Conservation (phyloP, 1,284 basidiomycete species). For the Cryptococcus sp. region DNA sequence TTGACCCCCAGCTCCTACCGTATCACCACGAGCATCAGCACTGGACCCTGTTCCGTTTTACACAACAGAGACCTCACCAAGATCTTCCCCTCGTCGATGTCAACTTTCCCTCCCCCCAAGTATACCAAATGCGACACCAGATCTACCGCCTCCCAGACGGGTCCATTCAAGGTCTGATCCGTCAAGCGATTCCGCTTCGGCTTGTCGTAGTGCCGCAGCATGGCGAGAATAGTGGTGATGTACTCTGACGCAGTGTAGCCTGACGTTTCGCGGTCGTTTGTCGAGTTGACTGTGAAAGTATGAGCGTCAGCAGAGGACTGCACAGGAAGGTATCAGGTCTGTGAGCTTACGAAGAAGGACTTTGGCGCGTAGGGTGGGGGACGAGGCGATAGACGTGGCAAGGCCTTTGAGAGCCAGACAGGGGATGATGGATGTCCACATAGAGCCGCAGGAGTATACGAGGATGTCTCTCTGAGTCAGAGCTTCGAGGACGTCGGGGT, state of each 20-base stretch:
- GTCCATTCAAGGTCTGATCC: conserved; percentile 1
- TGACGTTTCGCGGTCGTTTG: conserved; percentile 86
- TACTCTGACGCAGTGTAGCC: conserved; percentile 83
- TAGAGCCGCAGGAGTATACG: conserved; percentile 86
- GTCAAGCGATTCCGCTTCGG: conserved; percentile 23
- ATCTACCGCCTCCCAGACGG: conserved; percentile 29
- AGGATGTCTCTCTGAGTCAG: conserved; percentile 66
- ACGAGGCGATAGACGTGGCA: conserved; percentile 72
- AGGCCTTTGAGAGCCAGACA: conserved; percentile 83
- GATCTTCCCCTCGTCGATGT: conserved; percentile 61
- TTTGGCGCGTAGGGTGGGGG: conserved; percentile 69
- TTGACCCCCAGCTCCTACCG: conserved; percentile 37
- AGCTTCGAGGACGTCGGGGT: conserved; percentile 70
- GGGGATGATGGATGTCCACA: conserved; percentile 93
- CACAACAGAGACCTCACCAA: conserved; percentile 55
- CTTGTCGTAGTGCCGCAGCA: conserved; percentile 60
- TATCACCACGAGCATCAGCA: neutral
- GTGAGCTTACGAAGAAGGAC: conserved; percentile 69
- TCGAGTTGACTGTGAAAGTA: conserved; percentile 66
- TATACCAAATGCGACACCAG: conserved; percentile 77
- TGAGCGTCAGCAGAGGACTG: neutral
- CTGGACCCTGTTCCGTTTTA: neutral
- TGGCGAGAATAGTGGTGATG: conserved; percentile 69
- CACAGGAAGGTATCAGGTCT: neutral
- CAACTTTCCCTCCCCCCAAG: conserved; percentile 61